Conservation (phyloP, 306 rosid species). For the Senna siamea region DNA sequence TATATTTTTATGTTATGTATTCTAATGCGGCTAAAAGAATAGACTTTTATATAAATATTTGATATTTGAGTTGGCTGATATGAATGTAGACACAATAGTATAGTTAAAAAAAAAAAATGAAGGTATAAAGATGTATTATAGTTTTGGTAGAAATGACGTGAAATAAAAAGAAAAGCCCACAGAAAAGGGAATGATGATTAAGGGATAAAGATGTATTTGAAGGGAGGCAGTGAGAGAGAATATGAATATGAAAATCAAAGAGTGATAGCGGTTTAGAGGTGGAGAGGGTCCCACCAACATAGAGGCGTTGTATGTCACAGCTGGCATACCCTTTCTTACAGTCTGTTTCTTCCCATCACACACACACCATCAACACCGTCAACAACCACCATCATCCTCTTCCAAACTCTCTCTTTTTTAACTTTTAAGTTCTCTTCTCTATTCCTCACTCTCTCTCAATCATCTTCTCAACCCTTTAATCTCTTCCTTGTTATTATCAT, state of each 20-base stretch:
- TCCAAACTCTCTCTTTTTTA: background rate
- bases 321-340: conserved; percentile 60
- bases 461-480: background rate
- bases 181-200: too few relatives aligned
- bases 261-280: conserved; percentile 10
- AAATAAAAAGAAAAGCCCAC: too few relatives aligned
- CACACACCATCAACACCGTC: background rate
- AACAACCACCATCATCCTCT: conserved; percentile 4
- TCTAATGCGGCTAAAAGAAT: too few relatives aligned
- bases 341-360: conserved; percentile 55
- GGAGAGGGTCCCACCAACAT: conserved; percentile 33
- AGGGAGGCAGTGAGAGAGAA: too few relatives aligned
- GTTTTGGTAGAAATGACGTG: too few relatives aligned
- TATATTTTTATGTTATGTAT: too few relatives aligned
- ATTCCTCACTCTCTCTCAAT: background rate
- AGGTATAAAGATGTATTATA: too few relatives aligned
- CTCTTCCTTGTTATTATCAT: background rate
- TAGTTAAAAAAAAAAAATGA: too few relatives aligned
- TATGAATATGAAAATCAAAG: background rate
- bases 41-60: too few relatives aligned
- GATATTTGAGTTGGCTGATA: too few relatives aligned
- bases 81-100: too few relatives aligned
- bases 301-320: conserved; percentile 39
- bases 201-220: too few relatives aligned
- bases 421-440: conserved; percentile 11